Percentiles rank a stretch among this genome's conserved stretches.
Conservation (phyloP, 495 filamentous ascomycete genomes). For the Tetracladium marchalianum region DNA sequence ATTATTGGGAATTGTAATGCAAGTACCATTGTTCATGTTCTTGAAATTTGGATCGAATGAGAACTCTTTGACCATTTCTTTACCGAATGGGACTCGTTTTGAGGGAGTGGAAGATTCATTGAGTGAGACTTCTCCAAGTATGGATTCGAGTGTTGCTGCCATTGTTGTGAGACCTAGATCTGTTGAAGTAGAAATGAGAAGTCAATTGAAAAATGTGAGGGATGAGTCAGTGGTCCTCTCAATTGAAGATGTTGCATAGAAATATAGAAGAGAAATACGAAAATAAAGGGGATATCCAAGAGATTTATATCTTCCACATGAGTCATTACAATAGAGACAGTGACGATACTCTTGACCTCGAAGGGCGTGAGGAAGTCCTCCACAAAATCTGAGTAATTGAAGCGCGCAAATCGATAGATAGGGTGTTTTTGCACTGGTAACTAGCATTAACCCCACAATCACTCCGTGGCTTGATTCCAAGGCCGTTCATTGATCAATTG, state of each 20-base stretch:
- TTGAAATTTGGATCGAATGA: constrained; percentile 54
- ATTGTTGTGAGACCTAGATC: too few species aligned
- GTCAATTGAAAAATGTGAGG: not conserved
- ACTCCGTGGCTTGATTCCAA: too few species aligned
- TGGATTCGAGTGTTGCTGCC: not conserved
- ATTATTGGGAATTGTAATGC: not conserved
- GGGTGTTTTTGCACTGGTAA: too few species aligned
- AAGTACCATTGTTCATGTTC: constrained; percentile 87
- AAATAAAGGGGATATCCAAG: too few species aligned
- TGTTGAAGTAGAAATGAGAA: not conserved
- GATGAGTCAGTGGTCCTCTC: not conserved
- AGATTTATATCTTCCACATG: too few species aligned
- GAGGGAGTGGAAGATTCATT: not conserved
- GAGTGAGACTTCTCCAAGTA: constrained; percentile 10
- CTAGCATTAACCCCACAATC: too few species aligned
- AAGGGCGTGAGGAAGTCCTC: too few species aligned
- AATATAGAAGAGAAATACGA: not conserved
- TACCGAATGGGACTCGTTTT: constrained; percentile 16
- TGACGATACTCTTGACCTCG: too few species aligned
- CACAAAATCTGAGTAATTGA: too few species aligned
- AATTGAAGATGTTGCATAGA: not conserved
- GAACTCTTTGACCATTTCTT: constrained; percentile 57
- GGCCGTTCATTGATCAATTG: too few species aligned
- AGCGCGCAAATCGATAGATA: too few species aligned
- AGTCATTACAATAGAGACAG: too few species aligned